Evolutionary conservation across 2,329 filamentous ascomycete genomes (phyloP), one percentile per base, ranked within the genome.

Genomic region (Aspergillus caelatus): DNA sequence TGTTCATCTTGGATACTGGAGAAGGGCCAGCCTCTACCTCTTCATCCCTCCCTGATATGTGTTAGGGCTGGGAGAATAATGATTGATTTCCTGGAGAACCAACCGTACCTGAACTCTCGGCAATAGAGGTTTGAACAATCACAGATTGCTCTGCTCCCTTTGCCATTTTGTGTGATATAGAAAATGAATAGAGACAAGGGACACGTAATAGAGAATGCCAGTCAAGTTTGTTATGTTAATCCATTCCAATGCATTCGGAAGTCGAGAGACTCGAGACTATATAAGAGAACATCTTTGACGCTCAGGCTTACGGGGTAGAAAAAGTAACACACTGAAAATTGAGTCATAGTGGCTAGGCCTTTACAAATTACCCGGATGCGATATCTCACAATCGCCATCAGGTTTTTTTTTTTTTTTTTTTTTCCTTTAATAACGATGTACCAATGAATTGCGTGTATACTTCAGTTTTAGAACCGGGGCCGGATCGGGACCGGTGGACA

Each of bases 401-500:
- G n/a, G 34, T 19, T 23, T 54, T 19, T 21, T 36, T 26, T 3
- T 26, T 19, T 23, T 54, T 19, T 21, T 36, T 26, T 3, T 26
- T 26, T 26, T 26, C 26, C 4, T 7, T 39, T 7, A 39, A 30
- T 36, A 21, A 14, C 9, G 23, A 54, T 23, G 21, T 60, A 60
- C 58, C 48, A 60, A 60, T 60, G 50, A 60, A 41, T 36, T 36
- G n/a, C 36, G 21, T 32, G 19, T 54, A 60, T 43, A 54, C 43
- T 54, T 60, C 46, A 19, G 19, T 12, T 62, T 60, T 62, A 56
- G 43, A 30, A 43, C 55, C 50, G 41, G 60, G 53, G 32, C 65
- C 65, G 67, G 39, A 39, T 62, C 72, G 71, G 71, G 11, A 9
- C 70, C 72, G 72, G 50, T 8, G 16, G 67, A 62, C 65, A 66